A percentile compares a stretch with the other conserved stretches of the same genome.
These are phyloP conservation scores for Penicillium sp. DNA, from an alignment of 2,329 filamentous ascomycete genomes.

Conservation along the genomic window DNA sequence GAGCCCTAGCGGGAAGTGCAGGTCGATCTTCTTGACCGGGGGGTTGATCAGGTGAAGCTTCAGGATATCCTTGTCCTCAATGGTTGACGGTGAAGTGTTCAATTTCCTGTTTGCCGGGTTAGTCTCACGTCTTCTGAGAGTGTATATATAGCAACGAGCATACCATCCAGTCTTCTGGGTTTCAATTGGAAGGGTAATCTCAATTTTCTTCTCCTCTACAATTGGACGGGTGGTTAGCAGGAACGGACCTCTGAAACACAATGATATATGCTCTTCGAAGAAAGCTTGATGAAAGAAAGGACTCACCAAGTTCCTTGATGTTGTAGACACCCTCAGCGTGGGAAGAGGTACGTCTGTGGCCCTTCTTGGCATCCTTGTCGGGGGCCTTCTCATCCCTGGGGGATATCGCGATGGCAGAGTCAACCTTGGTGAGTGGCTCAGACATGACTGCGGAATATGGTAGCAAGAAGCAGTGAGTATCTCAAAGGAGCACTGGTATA, in stretches of 20 bases:
- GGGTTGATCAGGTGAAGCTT: slow-evolving; percentile 72
- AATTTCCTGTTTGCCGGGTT: slow-evolving; percentile 61
- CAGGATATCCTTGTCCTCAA: slow-evolving; percentile 77
- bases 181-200: slow-evolving; percentile 29
- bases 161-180: slow-evolving; percentile 32
- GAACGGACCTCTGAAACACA: no score
- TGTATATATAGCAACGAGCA: neutral
- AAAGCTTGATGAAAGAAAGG: slow-evolving; percentile 14
- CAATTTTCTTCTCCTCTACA: no score
- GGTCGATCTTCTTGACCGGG: slow-evolving; percentile 84
- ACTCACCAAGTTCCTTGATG: slow-evolving; percentile 74
- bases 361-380: slow-evolving; percentile 41
- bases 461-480: slow-evolving; percentile 3
- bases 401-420: slow-evolving; percentile 72
- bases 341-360: slow-evolving; percentile 63
- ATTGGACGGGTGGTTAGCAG: no score
- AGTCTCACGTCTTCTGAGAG: no score
- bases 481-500: slow-evolving; percentile 1
- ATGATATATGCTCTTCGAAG: slow-evolving; percentile 24
- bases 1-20: slow-evolving; percentile 79
- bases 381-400: slow-evolving; percentile 49
- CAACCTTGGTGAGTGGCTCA: slow-evolving; percentile 70
- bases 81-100: slow-evolving; percentile 67
- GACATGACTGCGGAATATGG: slow-evolving; percentile 41
- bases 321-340: slow-evolving; percentile 65